phyloP scores from a whole-genome alignment of 371 early-diverging fungal genomes.

The Hamiltosporidium tvaerminnensis region DNA sequence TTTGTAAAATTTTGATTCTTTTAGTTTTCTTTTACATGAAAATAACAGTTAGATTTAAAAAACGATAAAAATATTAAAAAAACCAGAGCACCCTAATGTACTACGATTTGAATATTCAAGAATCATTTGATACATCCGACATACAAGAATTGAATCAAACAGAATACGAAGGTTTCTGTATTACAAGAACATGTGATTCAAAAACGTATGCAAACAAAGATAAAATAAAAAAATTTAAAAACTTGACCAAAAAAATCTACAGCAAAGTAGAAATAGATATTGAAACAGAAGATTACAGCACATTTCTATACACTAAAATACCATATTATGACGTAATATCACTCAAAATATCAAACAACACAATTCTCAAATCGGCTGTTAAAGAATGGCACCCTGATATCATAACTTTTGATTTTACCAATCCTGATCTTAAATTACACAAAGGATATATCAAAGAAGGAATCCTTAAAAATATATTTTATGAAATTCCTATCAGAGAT shows the following conservation, averaged over 20 bases:
- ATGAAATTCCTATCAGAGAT: constrained; percentile 13
- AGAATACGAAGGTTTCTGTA: neutral
- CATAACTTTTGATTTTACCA: constrained; percentile 11
- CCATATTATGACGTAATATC: constrained; percentile 2
- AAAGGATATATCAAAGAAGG: constrained; percentile 2
- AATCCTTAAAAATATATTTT: constrained; percentile 19
- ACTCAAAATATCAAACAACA: neutral
- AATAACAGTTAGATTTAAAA: too few relatives aligned
- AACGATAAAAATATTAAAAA: too few relatives aligned
- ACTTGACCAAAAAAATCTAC: constrained; percentile 1
- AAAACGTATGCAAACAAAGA: neutral
- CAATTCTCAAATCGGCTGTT: neutral
- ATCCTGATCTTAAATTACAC: constrained; percentile 1
- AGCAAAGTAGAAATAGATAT: neutral
- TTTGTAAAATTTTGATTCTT: too few relatives aligned
- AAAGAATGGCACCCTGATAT: constrained; percentile 14
- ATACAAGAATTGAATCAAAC: neutral
- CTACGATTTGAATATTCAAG: neutral
- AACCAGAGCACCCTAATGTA: neutral
- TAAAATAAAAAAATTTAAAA: neutral
- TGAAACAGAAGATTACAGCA: neutral
- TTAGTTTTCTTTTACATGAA: too few relatives aligned
- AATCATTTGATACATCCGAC: neutral
- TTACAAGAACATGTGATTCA: neutral
- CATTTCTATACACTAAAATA: neutral